Base-by-base conservation (phyloP, 139 green algal species). In the Nannochloris sp. region DNA sequence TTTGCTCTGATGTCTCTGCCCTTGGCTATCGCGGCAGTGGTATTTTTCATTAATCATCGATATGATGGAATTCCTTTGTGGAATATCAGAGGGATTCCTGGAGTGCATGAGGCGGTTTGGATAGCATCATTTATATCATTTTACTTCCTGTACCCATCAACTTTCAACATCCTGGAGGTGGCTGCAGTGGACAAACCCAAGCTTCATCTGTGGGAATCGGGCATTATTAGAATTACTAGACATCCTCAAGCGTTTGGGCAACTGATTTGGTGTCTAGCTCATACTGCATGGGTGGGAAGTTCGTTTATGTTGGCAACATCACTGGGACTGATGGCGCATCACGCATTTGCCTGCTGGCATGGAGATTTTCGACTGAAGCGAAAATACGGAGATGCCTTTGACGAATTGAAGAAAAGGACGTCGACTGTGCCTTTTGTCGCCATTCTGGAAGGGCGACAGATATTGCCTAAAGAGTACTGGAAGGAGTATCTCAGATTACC, bases 101-200 rank as follows among this genome's bases (percentile, higher is more conserved):
- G 84, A 2, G 73, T 98, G 30, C 92, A 97, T 64, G 76, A 82
- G 51, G 8, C 72, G 6, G 81, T 95, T 49, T 98, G 91, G 91
- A 48, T 78, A 1, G 56, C 89, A n/a, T 94, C 82, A 67, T 95
- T 98, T 59, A 63, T 98, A 31, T 96, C 87, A 49, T 98, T 98
- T 84, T 96, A 86, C 76, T 98, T 98, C 75, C 81, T 98, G n/a
- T 98, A 98, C 71, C 92, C 92, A n/a, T 98, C 92, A 68, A 98
- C 92, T 36, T 98, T 98, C 80, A 98, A 98, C 77, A 83, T 98
- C 25, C 80, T 98, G 17, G 92, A 97, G 83, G 88, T 88, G 30
- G 91, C 91, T 9, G 91, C 91, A 6, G 89, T 97, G 20, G 91
- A 98, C 66, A 75, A 94, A 79, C 92, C 92, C 26, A 90, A 96